Conservation (phyloP, 805 yeast species). For the Diddensiella santjacobensis region DNA sequence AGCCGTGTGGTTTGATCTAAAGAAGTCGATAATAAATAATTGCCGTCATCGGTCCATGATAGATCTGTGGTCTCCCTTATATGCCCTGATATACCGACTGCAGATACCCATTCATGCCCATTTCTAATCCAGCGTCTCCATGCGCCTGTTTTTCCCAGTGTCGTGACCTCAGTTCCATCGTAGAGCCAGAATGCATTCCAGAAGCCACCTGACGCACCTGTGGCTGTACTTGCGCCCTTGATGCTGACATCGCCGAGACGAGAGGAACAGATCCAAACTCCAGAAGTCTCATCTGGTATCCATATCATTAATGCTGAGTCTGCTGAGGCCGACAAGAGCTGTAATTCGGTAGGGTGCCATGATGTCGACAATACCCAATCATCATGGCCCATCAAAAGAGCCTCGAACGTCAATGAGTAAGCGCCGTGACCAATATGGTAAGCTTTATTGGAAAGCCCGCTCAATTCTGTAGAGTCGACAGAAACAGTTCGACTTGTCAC, state of each 20-base stretch:
- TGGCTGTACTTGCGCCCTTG: constrained; percentile 97
- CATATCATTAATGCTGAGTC: constrained; percentile 92
- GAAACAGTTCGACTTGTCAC: constrained; percentile 44
- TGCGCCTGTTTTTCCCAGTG: constrained; percentile 91
- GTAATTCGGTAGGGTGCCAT: constrained; percentile 69
- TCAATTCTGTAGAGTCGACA: constrained; percentile 37
- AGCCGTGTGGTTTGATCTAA: constrained; percentile 91
- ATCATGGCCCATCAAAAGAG: constrained; percentile 95
- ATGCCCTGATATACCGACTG: constrained; percentile 71
- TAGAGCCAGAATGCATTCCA: constrained; percentile 70
- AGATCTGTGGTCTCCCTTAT: constrained; percentile 70
- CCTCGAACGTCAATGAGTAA: constrained; percentile 72
- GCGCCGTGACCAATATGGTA: constrained; percentile 49
- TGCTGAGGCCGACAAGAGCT: constrained; percentile 79
- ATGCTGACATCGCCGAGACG: constrained; percentile 89
- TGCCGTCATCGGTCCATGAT: constrained; percentile 61
- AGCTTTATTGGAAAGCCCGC: constrained; percentile 66
- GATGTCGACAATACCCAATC: constrained; percentile 88
- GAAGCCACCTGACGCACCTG: constrained; percentile 84
- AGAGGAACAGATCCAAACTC: constrained; percentile 80
- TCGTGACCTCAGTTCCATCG: constrained; percentile 46
- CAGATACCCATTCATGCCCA: constrained; percentile 32
- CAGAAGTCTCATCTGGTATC: constrained; percentile 83
- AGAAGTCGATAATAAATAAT: constrained; percentile 71
- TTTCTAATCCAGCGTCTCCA: constrained; percentile 67